phyloP scores from a whole-genome alignment of 352 stramenopile species.

The Phytophthora colocasiae region DNA sequence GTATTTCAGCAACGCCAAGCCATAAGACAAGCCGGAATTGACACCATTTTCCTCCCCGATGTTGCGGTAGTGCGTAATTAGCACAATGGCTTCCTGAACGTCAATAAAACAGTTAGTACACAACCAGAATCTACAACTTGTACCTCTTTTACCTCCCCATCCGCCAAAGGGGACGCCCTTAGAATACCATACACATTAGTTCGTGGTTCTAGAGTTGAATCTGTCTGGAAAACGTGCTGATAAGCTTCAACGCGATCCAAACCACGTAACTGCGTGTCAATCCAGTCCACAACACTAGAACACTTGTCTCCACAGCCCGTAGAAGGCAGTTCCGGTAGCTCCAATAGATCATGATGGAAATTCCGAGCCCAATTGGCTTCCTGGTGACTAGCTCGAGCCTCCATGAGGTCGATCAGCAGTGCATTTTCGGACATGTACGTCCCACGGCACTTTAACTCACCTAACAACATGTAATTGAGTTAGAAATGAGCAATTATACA shows the following conservation, averaged over 20 bases:
- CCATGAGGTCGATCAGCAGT: conserved; percentile 81
- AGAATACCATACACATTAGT: conserved; percentile 86
- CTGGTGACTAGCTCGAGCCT: conserved; percentile 47
- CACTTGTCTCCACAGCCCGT: conserved; percentile 58
- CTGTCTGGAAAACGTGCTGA: conserved; percentile 53
- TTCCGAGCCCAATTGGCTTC: conserved; percentile 40
- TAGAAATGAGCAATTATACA: neutral
- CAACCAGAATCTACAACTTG: neutral
- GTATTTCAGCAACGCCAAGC: conserved; percentile 66
- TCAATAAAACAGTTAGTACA: neutral
- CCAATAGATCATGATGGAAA: conserved; percentile 51
- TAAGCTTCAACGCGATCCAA: conserved; percentile 73
- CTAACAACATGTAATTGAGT: conserved; percentile 15
- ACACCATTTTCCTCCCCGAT: conserved; percentile 44
- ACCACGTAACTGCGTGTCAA: conserved; percentile 54
- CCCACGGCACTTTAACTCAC: conserved; percentile 80
- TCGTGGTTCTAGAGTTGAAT: conserved; percentile 20
- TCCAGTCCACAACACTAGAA: conserved; percentile 58
- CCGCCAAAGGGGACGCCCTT: conserved; percentile 70
- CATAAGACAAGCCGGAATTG: conserved; percentile 65
- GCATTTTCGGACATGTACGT: conserved; percentile 93
- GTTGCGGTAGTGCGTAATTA: conserved; percentile 81
- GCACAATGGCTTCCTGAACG: conserved; percentile 61
- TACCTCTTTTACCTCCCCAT: conserved; percentile 62
- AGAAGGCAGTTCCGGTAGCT: conserved; percentile 38